A percentile compares a stretch with the other conserved stretches of the same genome.
Evolutionary conservation across 129 eudicot genomes (phyloP).

Genomic region (Glebionis coronaria): DNA sequence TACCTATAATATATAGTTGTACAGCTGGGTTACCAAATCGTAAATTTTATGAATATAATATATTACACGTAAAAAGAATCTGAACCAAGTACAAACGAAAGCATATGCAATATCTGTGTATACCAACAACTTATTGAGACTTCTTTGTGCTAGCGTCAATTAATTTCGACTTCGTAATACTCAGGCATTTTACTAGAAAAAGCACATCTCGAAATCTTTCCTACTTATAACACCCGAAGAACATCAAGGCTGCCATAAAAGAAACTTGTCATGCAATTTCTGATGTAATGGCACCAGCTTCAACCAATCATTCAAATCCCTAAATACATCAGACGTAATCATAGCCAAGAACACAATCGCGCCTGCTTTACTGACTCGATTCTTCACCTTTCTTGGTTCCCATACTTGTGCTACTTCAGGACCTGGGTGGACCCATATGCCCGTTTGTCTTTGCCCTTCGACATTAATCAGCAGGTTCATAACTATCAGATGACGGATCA

Average conservation of each 20-base stretch:
- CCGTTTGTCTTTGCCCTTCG: no score
- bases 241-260: slow-evolving; percentile 63
- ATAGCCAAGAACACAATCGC: slow-evolving; percentile 74
- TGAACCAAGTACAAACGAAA: background rate
- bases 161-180: slow-evolving; percentile 48
- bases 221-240: slow-evolving; percentile 67
- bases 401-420: no score
- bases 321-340: slow-evolving; percentile 66
- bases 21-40: no score
- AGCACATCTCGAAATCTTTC: slow-evolving; percentile 81
- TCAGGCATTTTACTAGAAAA: slow-evolving; percentile 93
- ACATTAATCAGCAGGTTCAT: no score
- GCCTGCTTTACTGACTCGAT: no score
- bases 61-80: background rate
- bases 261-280: slow-evolving; percentile 60
- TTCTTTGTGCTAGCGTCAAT: slow-evolving; percentile 45
- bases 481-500: no score
- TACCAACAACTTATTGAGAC: slow-evolving; percentile 28
- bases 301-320: slow-evolving; percentile 80
- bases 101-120: background rate
- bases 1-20: no score
- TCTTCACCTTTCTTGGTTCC: no score
- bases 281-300: slow-evolving; percentile 74
- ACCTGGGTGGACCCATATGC: no score
- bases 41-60: no score